Percentiles rank a stretch among this genome's conserved stretches.
Evolutionary conservation across 495 filamentous ascomycete genomes (phyloP).

Genomic region (Neurospora discreta): DNA sequence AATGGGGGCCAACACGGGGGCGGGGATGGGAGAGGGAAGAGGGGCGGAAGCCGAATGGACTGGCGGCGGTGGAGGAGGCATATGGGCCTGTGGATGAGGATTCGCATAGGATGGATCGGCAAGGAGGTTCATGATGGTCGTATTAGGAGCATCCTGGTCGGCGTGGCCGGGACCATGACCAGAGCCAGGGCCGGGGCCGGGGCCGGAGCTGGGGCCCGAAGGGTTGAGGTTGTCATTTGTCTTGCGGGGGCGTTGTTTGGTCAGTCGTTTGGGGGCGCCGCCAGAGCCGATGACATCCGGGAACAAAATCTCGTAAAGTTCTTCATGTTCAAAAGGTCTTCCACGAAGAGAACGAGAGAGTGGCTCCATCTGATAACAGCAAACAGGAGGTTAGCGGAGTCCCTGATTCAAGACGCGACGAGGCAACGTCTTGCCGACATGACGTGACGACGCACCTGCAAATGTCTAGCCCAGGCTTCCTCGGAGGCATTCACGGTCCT

Average conservation of each 20-base stretch:
- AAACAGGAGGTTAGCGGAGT: conserved; percentile 1
- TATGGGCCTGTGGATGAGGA: conserved; percentile 11
- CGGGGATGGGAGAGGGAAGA: neutral
- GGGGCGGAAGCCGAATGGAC: neutral
- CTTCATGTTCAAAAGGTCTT: conserved; percentile 39
- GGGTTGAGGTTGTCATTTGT: conserved; percentile 22
- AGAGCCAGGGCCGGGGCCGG: neutral
- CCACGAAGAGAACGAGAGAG: conserved; percentile 35
- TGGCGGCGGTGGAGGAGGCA: conserved; percentile 8
- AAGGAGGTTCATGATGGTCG: conserved; percentile 23
- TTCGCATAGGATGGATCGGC: conserved; percentile 13
- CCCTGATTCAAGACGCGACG: neutral
- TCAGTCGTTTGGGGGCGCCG: conserved; percentile 38
- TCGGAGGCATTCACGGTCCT: conserved; percentile 35
- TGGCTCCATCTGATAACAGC: conserved; percentile 29
- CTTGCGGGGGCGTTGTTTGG: conserved; percentile 27
- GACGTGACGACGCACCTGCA: conserved; percentile 26
- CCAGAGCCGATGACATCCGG: conserved; percentile 40
- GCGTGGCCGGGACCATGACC: conserved; percentile 5
- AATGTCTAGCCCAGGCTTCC: conserved; percentile 37
- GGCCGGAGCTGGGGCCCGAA: neutral
- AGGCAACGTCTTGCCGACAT: neutral
- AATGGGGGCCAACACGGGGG: neutral
- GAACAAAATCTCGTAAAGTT: conserved; percentile 39
- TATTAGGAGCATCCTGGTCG: conserved; percentile 21